A percentile compares a stretch with the other conserved stretches of the same genome.
These are phyloP conservation scores for Candida neerlandica DNA, from an alignment of 1,139 yeast species.

Conservation along the genomic window DNA sequence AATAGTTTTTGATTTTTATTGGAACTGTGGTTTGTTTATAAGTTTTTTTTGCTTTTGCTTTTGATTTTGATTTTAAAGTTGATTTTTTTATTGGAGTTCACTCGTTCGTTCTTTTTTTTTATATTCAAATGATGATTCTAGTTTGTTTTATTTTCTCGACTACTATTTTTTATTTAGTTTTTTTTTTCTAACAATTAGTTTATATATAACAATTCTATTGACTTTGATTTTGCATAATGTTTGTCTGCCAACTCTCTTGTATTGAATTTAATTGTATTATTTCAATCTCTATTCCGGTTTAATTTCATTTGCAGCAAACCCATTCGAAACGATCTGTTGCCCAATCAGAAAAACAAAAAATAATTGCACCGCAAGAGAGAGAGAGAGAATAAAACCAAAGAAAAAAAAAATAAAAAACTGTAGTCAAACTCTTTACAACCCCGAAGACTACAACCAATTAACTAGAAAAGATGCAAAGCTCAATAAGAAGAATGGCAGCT, in stretches of 20 bases:
- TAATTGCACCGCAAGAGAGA: neutral
- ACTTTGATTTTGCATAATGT: neutral
- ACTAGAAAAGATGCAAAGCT: neutral
- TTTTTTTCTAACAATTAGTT: neutral
- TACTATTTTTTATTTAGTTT: neutral
- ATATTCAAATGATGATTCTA: neutral
- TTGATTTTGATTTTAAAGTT: neutral
- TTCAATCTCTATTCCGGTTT: neutral
- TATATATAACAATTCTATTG: neutral
- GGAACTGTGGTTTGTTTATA: neutral
- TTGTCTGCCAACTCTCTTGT: neutral
- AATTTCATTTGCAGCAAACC: neutral
- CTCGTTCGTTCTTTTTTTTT: neutral
- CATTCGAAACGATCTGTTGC: neutral
- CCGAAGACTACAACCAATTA: neutral
- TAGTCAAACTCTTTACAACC: neutral
- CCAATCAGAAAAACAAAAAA: conserved; percentile 5
- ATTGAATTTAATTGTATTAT: neutral
- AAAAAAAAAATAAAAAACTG: neutral
- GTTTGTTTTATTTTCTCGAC: neutral
- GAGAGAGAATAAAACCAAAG: neutral
- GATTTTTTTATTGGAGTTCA: neutral
- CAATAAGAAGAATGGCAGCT: conserved; percentile 13
- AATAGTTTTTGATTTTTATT: neutral
- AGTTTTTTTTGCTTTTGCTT: too few relatives aligned